Base-by-base conservation (phyloP, 108 stramenopile species). In the Schizochytrium sp. region DNA sequence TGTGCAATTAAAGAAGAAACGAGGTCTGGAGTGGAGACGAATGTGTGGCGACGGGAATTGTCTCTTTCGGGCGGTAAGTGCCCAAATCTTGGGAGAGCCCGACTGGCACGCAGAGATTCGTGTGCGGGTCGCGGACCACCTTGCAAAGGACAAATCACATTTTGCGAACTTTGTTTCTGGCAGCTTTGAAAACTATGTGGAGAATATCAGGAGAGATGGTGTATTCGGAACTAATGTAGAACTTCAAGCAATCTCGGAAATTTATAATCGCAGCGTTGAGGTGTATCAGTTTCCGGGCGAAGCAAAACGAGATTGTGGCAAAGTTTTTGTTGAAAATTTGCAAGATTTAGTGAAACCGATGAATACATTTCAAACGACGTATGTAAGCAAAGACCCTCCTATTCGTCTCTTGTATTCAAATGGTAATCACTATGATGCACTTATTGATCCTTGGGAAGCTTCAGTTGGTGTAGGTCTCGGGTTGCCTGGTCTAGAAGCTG, bases 351-450 rank as follows among this genome's bases (percentile, higher is more conserved):
- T 53, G 28, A 56, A 55, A 2, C 76, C 76, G 50, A 83, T 83
- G n/a, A 83, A 83, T 53, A 83, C 55, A 1, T 83, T 83, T 55
- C 76, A 83, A 53, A 83, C 5, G 0, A 10, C 76, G 15, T 83
- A 83, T 53, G 55, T n/a, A 55, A 55, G 15, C 15, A 55, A 49
- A 49, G 76, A 83, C 40, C 3, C 76, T 10, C 76, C 76, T 53
- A 83, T 83, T 53, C 19, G 76, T n/a, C 76, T 83, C 5, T 28
- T 83, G 28, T 83, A 83, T 53, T 83, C 76, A 5, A 83, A 83
- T 2, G 76, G 76, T 53, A 83, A 83, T 28, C 76, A 83, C 28
- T 83, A 83, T 2, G 76, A 83, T 28, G 76, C 76, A 38, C 53
- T 83, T 10, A 10, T 83, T 83, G 76, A 83, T 42, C 3, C 76